Conservation (phyloP, 139 green algal genomes). For the Chlamydomonas asymmetrica region DNA sequence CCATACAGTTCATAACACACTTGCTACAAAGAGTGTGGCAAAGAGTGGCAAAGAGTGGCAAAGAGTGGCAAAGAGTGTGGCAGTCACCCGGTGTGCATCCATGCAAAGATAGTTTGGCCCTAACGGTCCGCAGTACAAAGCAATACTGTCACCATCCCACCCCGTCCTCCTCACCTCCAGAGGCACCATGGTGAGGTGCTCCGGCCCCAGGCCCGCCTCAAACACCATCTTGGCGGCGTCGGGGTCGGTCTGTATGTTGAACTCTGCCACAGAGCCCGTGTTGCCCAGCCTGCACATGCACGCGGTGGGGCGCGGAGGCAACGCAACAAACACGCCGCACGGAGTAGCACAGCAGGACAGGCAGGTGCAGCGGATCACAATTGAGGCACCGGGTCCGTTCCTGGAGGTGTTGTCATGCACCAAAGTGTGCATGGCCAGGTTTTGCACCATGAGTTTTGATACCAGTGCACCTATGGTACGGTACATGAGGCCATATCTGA, state of each 20-base stretch:
- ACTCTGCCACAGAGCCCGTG: constrained; percentile 74
- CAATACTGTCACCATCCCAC: not conserved
- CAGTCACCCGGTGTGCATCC: not conserved
- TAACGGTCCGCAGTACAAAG: too few relatives aligned
- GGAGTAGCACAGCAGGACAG: too few relatives aligned
- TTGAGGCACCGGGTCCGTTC: too few relatives aligned
- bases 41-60: not conserved
- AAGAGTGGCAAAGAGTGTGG: not conserved
- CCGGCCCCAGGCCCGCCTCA: constrained; percentile 63
- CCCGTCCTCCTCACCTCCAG: constrained; percentile 71
- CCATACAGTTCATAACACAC: not conserved
- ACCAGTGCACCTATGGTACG: not conserved
- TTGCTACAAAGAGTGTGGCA: not conserved
- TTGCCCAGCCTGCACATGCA: not conserved
- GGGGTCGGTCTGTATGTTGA: constrained; percentile 78
- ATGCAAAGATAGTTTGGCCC: constrained; percentile 6
- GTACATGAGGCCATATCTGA: not conserved
- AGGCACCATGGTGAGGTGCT: constrained; percentile 89
- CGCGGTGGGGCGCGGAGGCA: not conserved
- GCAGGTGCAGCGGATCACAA: too few relatives aligned
- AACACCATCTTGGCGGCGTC: constrained; percentile 90
- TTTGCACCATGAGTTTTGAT: not conserved
- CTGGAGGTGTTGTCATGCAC: too few relatives aligned
- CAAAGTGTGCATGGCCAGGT: too few relatives aligned
- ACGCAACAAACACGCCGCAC: not conserved